These are phyloP conservation scores for Exophiala calicioides DNA, from an alignment of 2,329 filamentous ascomycete genomes.

Conservation along the genomic window DNA sequence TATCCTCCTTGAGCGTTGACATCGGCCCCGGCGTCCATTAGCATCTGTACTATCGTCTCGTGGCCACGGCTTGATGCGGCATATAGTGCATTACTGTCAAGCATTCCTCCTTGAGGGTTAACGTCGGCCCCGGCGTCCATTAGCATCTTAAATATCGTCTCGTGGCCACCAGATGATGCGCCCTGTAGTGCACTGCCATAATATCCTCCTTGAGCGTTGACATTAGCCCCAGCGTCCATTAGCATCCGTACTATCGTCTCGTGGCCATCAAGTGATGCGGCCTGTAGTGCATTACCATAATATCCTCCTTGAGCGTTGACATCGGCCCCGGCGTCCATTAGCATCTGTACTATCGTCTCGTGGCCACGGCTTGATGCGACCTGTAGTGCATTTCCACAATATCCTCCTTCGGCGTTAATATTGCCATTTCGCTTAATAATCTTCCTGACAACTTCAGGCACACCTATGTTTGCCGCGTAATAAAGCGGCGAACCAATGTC, in stretches of 20 bases:
- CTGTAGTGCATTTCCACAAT: constrained; percentile 15
- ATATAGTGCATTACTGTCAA: too few relatives aligned
- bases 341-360: background rate
- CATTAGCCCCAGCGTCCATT: background rate
- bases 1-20: too few relatives aligned
- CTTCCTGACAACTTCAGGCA: constrained; percentile 7
- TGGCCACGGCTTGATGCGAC: constrained; percentile 4
- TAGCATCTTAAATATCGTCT: constrained; percentile 16
- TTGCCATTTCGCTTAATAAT: constrained; percentile 4
- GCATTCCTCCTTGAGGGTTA: too few relatives aligned
- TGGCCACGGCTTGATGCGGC: too few relatives aligned
- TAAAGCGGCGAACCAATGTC: constrained; percentile 6
- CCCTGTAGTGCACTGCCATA: constrained; percentile 21
- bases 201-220: constrained; percentile 3
- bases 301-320: constrained; percentile 23
- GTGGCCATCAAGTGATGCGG: too few relatives aligned
- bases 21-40: too few relatives aligned
- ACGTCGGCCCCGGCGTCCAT: too few relatives aligned
- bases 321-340: constrained; percentile 17
- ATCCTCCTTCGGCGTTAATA: constrained; percentile 3
- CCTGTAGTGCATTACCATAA: too few relatives aligned
- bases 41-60: too few relatives aligned
- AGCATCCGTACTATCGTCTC: background rate
- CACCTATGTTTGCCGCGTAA: constrained; percentile 9
- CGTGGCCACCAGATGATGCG: constrained; percentile 19